Evolutionary conservation across 202 grass and related monocot genomes (phyloP).

Genomic region (Panicum hallii): DNA sequence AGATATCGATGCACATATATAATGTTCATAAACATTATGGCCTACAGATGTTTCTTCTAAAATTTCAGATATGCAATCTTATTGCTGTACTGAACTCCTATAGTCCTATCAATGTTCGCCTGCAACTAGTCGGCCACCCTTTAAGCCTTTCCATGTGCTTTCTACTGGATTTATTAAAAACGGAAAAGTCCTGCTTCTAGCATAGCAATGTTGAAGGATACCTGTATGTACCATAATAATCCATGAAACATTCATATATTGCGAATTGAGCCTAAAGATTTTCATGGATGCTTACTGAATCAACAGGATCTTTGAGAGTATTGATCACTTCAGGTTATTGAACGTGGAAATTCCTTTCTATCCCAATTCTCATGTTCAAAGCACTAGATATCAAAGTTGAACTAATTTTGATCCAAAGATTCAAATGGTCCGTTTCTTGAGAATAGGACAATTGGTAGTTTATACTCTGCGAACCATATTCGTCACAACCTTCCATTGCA

Average conservation of each 20-base stretch:
- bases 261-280: neutral
- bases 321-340: neutral
- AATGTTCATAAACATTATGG: neutral
- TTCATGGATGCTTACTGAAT: neutral
- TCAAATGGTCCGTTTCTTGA: neutral
- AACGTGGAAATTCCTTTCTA: neutral
- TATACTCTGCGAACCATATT: neutral
- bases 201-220: neutral
- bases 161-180: neutral
- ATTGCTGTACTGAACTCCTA: neutral
- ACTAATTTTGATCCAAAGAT: neutral
- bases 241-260: neutral
- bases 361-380: neutral
- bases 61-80: neutral
- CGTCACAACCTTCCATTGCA: neutral
- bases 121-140: neutral
- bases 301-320: neutral
- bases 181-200: neutral
- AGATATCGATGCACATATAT: neutral
- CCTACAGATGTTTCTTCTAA: neutral
- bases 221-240: too few relatives aligned
- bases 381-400: neutral
- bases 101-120: neutral
- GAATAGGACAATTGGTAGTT: neutral
- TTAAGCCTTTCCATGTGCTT: neutral